A percentile compares a stretch with the other conserved stretches of the same genome.
phyloP scores from a whole-genome alignment of 345 rosid genomes.

The Salix suchowensis region DNA sequence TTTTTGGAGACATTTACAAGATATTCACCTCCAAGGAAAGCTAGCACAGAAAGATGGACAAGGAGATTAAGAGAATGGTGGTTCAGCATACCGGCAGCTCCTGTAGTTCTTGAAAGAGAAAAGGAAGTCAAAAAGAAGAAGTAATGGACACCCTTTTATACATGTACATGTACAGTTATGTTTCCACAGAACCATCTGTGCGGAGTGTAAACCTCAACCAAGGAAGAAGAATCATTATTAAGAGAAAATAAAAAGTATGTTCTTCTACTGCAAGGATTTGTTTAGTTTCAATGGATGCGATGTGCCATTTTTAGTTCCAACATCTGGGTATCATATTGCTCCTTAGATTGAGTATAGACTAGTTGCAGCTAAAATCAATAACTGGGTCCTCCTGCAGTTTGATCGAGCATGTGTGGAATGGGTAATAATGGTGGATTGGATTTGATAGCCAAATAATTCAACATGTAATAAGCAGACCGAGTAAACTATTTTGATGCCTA shows the following conservation, averaged over 20 bases:
- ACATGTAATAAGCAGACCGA: no score
- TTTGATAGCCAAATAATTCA: no score
- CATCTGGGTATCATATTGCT: no score
- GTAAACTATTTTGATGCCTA: no score
- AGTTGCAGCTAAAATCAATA: no score
- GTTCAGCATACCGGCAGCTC: slow-evolving; percentile 97
- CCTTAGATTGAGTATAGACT: no score
- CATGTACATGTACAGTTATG: slow-evolving; percentile 1
- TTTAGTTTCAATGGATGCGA: not conserved
- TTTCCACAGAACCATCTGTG: not conserved
- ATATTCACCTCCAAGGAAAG: slow-evolving; percentile 71
- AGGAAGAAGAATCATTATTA: not conserved
- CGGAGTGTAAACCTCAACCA: not conserved
- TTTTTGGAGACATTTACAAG: slow-evolving; percentile 75
- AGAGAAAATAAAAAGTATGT: not conserved
- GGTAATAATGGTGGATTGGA: no score
- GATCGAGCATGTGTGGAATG: no score
- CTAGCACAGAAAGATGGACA: slow-evolving; percentile 59
- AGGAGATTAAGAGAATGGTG: slow-evolving; percentile 97
- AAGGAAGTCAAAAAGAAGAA: slow-evolving; percentile 70
- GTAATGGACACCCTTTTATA: slow-evolving; percentile 7
- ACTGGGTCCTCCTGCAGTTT: no score
- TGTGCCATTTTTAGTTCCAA: no score
- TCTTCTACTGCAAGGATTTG: no score
- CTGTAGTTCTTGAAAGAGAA: slow-evolving; percentile 65